Evolutionary conservation across 495 filamentous ascomycete species (phyloP), one percentile per base, ranked within the genome.

Genomic region (Penicilliopsis zonata): DNA sequence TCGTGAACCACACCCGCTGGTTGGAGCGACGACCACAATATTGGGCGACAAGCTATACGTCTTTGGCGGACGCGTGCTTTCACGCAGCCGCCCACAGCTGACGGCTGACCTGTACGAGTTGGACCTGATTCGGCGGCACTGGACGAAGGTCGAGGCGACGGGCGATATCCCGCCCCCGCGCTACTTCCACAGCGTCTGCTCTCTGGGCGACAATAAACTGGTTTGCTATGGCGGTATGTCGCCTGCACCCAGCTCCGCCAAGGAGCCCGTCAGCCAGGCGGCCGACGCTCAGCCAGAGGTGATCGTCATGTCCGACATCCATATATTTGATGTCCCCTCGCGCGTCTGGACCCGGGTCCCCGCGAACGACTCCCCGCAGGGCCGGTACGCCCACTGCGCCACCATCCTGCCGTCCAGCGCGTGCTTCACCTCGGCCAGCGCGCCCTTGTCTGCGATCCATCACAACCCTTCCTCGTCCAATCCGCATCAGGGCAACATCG

Each of bases 161-260:
- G 90, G 90, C 17, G 85, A 94, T 44, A 65, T 90, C 24, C 90
- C 90, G 6, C 76, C 82, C 6, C 84, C 92, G 12, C 75, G 90
- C 13, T 98, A 98, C 50, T 98, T 98, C 47, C 90, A 98, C 59
- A 94, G 82, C 38, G 78, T 95, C 42, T 96, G 92, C 49, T 72
- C 82, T 4, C 62, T 96, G 7, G 90, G 92, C 2, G 90, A 95
- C 53, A 86, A 82, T 2, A 98, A 96, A 54, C 64, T 98, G 44
- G 90, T 98, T 2, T 94, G 87, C 55, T 98, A 94, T 59, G 90
- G 90, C 28, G 90, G 90, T 28, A 98, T 98, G 90, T 94, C 88
- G 4, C 88, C 86, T 9, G 75, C 76, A 3, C 59, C 72, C 5
- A 61, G 52, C 26, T 36, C 61, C 23, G 38, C 42, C 44, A 68